These are phyloP conservation scores for Trametes sp. DNA, from an alignment of 1,284 basidiomycete species.

Conservation along the genomic window DNA sequence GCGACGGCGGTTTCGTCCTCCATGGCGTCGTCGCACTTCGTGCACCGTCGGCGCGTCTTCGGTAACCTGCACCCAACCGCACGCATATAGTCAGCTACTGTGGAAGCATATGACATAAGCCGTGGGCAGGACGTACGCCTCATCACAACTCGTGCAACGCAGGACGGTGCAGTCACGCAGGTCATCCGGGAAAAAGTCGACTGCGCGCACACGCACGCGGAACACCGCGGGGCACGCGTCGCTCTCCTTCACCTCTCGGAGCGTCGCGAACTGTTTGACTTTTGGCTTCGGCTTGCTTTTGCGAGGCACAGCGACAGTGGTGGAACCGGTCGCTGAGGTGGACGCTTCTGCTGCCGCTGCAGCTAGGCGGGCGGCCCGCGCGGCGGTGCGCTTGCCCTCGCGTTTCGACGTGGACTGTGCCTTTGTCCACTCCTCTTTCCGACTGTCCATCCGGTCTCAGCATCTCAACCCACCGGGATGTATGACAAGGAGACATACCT, in stretches of 20 bases:
- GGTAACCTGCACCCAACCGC: slow-evolving; percentile 48
- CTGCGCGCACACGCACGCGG: slow-evolving; percentile 55
- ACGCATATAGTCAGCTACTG: not conserved
- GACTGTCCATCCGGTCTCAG: too few relatives aligned
- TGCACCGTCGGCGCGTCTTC: slow-evolving; percentile 51
- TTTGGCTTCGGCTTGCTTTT: slow-evolving; percentile 7
- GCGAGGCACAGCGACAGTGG: not conserved
- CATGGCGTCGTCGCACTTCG: slow-evolving; percentile 55
- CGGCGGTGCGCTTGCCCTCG: slow-evolving; percentile 14
- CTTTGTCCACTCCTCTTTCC: slow-evolving; percentile 36
- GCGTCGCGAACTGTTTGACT: slow-evolving; percentile 36
- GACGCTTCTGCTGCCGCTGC: slow-evolving; percentile 2
- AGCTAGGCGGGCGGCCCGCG: slow-evolving; percentile 20
- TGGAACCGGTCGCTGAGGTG: not conserved
- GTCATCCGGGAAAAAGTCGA: slow-evolving; percentile 62
- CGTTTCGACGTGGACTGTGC: slow-evolving; percentile 21
- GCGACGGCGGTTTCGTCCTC: slow-evolving; percentile 55
- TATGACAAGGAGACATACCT: slow-evolving; percentile 39
- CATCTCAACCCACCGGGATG: too few relatives aligned
- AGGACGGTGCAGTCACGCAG: slow-evolving; percentile 55
- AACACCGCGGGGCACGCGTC: slow-evolving; percentile 49
- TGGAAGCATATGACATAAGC: not conserved
- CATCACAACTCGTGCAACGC: slow-evolving; percentile 60
- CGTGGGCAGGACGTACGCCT: slow-evolving; percentile 49
- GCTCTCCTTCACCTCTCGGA: slow-evolving; percentile 49